Evolutionary conservation across 2,329 filamentous ascomycete species (phyloP).

Genomic region (Chrysoporthe puriensis): DNA sequence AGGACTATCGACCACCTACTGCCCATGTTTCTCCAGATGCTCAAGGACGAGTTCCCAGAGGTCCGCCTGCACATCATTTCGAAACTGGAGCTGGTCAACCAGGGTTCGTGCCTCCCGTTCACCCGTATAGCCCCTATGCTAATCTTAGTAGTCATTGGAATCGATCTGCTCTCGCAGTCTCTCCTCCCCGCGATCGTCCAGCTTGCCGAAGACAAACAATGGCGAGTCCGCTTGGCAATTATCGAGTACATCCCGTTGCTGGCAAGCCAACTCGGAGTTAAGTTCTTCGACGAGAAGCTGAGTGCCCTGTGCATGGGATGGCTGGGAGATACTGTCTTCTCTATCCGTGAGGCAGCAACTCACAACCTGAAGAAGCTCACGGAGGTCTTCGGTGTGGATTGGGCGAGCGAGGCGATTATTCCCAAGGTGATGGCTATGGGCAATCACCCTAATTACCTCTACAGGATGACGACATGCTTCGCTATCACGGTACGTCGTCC

Average conservation of each 20-base stretch:
- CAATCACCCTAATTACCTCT: constrained; percentile 96
- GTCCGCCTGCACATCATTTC: constrained; percentile 98
- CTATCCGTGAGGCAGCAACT: constrained; percentile 94
- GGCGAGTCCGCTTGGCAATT: constrained; percentile 95
- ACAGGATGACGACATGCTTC: constrained; percentile 99
- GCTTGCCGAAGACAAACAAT: constrained; percentile 98
- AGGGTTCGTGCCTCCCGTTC: constrained; percentile 60
- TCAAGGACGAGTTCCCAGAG: constrained; percentile 98
- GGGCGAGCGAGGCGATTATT: constrained; percentile 96
- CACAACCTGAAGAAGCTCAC: constrained; percentile 98
- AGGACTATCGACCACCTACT: constrained; percentile 95
- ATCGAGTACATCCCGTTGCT: constrained; percentile 99
- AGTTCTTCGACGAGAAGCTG: constrained; percentile 98
- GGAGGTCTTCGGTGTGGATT: constrained; percentile 97
- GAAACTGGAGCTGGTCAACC: constrained; percentile 98
- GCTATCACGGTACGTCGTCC: constrained; percentile 81
- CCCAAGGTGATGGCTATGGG: constrained; percentile 99
- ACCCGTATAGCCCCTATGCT: constrained; percentile 8
- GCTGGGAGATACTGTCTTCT: constrained; percentile 98
- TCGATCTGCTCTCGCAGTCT: constrained; percentile 94
- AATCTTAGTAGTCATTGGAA: constrained; percentile 76
- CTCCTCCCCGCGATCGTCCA: constrained; percentile 96
- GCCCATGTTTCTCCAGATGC: constrained; percentile 99
- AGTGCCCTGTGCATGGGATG: constrained; percentile 96
- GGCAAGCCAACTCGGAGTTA: constrained; percentile 90